Base-by-base conservation (phyloP, 805 yeast genomes). In the Cyberlindnera suaveolens region DNA sequence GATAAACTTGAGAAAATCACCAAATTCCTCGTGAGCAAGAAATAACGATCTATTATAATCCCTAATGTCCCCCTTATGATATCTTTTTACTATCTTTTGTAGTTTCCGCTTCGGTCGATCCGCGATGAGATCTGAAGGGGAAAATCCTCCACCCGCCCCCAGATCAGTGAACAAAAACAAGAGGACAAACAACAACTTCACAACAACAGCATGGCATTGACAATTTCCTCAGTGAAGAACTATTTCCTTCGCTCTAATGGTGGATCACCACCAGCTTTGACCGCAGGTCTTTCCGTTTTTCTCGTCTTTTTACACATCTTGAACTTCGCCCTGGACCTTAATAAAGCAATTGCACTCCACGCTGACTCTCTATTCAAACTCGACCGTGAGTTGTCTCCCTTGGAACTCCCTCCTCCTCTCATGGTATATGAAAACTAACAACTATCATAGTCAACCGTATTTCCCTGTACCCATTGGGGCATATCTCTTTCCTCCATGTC, bases 401-500 rank as follows among this genome's bases (percentile, higher is more conserved):
- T 17, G 20, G 20, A 3, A 16, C 11, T 32, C 14, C 5, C 13
- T 7, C 10, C 7, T 26, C 15, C 40, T 7, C 13, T 7, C 18
- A 6, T 19, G 11, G 17, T 31, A 9, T 15, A 4, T 20, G 16
- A 14, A 31, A 30, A 5, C 31, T 23, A 17, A 14, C 26, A 11
- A 14, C 10, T 26, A 36, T 18, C 9, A 29, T 8, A 38, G 36
- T 49, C 15, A 61, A 60, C 44, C 54, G 59, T 40, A 46, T 63
- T 53, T 79, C 93, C 8, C 72, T 85, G 51, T 88, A 84, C 58
- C 85, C 89, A 2, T 62, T 87, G 54, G 78, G 78, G 26, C 96
- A 88, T 61, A 54, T 67, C n/a, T 71, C 75, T 18, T 49, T 77
- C 18, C 47, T 80, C 40, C 95, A 87, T 58, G 65, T 88, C 58